Percentiles rank a stretch among this genome's conserved stretches.
phyloP scores from a whole-genome alignment of 2,329 filamentous ascomycete genomes.

The Colletotrichum eremochloae region DNA sequence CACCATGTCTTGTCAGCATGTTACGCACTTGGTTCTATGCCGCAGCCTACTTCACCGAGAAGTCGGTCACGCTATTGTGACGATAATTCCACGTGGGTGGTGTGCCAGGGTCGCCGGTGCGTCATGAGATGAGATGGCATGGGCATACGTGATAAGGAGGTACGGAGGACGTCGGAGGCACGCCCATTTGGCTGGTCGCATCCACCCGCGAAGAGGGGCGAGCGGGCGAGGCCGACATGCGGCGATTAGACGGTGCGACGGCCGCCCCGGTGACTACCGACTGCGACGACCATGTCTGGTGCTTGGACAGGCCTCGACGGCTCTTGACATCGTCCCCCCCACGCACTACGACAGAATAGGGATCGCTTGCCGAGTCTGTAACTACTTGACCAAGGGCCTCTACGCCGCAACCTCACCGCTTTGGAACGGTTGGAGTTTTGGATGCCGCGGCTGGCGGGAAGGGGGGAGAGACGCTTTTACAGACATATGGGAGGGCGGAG shows the following conservation, averaged over 20 bases:
- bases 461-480: neutral
- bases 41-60: conserved; percentile 26
- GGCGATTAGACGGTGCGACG: neutral
- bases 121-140: neutral
- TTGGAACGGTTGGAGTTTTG: neutral
- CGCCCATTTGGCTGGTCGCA: neutral
- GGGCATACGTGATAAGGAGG: neutral
- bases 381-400: conserved; percentile 5
- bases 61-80: conserved; percentile 18
- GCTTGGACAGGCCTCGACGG: neutral
- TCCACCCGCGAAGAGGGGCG: neutral
- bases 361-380: neutral
- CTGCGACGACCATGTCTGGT: neutral
- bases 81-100: conserved; percentile 34
- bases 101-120: neutral
- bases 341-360: neutral
- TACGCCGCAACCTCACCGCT: neutral
- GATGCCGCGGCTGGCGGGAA: neutral
- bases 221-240: conserved; percentile 9
- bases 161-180: neutral
- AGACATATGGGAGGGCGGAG: neutral
- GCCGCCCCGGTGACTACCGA: too few relatives aligned
- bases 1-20: neutral
- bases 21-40: neutral
- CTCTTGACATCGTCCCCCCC: neutral